These are phyloP conservation scores for Leccinum uliginosum DNA, from an alignment of 768 basidiomycete genomes.

Conservation along the genomic window DNA sequence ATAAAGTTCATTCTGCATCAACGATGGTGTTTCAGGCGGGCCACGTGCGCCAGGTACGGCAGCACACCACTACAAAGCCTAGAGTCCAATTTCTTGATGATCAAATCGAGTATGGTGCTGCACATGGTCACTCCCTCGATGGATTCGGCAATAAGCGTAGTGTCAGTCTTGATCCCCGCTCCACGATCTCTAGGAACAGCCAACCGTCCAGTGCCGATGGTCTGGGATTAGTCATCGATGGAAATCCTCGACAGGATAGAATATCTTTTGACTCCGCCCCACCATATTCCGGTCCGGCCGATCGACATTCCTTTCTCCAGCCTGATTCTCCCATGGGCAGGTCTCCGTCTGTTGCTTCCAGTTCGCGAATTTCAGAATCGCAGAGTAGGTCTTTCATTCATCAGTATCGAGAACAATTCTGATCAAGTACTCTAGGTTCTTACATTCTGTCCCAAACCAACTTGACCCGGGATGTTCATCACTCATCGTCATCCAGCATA, in stretches of 20 bases:
- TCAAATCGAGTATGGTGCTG: not conserved
- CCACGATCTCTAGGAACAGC: constrained; percentile 1
- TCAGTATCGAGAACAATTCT: not conserved
- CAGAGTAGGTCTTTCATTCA: constrained; percentile 7
- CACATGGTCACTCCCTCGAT: not conserved
- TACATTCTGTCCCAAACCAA: not conserved
- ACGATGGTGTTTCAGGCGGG: constrained; percentile 71
- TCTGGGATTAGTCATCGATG: not conserved
- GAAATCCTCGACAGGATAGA: not conserved
- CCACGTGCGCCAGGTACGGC: constrained; percentile 27
- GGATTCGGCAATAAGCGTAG: constrained; percentile 2
- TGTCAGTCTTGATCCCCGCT: constrained; percentile 8
- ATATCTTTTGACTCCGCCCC: constrained; percentile 25
- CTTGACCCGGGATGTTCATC: not conserved
- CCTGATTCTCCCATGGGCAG: not conserved
- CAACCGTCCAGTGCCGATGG: constrained; percentile 10
- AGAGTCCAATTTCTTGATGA: constrained; percentile 11
- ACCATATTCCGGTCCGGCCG: constrained; percentile 25
- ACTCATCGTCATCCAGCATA: constrained; percentile 11
- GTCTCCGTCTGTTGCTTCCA: constrained; percentile 8
- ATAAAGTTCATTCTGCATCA: constrained; percentile 65
- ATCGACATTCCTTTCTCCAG: not conserved
- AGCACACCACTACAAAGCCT: constrained; percentile 12
- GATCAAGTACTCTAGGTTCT: constrained; percentile 10
- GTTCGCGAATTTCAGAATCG: constrained; percentile 6